Conservation (phyloP, 345 rosid genomes). For the Pseudoturritis turrita region DNA sequence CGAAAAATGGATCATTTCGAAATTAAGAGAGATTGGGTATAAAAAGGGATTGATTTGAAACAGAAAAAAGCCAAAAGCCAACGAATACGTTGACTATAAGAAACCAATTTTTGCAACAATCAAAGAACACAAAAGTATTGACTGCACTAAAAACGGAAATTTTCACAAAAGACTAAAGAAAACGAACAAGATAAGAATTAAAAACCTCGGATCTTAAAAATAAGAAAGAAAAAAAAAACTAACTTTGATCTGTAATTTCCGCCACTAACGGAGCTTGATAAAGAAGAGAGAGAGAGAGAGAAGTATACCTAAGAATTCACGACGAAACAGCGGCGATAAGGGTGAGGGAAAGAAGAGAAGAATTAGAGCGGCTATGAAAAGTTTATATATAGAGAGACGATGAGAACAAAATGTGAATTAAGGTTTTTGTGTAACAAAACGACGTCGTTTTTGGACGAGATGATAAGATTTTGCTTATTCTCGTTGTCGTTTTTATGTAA, state of each 20-base stretch:
- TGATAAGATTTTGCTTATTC: background rate
- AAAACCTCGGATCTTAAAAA: slow-evolving; percentile 13
- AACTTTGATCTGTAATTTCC: slow-evolving; percentile 3
- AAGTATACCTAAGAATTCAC: background rate
- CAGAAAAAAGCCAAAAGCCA: slow-evolving; percentile 18
- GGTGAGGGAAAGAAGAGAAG: background rate
- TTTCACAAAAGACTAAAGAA: background rate
- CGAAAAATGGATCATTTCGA: background rate
- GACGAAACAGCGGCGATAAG: slow-evolving; percentile 14
- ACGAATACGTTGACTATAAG: slow-evolving; percentile 15
- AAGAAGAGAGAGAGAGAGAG: background rate
- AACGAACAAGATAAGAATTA: background rate
- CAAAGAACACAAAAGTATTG: background rate
- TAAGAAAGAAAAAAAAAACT: background rate
- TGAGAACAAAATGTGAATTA: background rate
- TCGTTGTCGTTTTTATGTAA: background rate
- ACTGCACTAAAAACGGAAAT: slow-evolving; percentile 8
- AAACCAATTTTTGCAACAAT: background rate
- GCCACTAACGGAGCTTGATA: slow-evolving; percentile 7
- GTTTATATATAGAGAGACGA: slow-evolving; percentile 2
- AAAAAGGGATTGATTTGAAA: slow-evolving; percentile 1
- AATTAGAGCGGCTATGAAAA: slow-evolving; percentile 14
- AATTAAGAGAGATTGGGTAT: slow-evolving; percentile 4
- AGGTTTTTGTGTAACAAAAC: background rate
- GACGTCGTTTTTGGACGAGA: background rate